Evolutionary conservation across 768 basidiomycete genomes (phyloP), one percentile per base, ranked within the genome.

Genomic region (Boletellus ananas): DNA sequence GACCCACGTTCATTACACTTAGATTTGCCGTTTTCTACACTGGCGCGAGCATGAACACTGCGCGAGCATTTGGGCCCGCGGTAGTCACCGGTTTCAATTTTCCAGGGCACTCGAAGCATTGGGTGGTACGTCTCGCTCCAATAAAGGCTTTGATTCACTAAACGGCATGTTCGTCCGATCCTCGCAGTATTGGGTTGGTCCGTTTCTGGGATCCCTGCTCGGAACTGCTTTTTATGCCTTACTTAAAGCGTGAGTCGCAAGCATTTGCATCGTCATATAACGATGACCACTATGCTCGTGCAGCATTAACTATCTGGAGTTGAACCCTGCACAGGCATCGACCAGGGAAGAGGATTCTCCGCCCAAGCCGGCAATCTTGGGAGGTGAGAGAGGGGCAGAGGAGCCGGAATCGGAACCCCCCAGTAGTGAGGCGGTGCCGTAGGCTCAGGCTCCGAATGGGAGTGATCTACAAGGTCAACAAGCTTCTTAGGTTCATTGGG

Each of bases 31-130:
- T 81, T 7, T 75, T 70, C 50, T 86, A 79, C 60, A 86, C 84
- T 1, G 83, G 84, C 6, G 84, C 80, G 4, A 73, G 72, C 17
- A 82, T 84, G 78, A 87, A 87, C 58, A 79, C 82, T 6, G 85
- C 85, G 12, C 76, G 85, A 47, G 64, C 85, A 0, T 86, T 86
- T 62, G 85, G 85, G 3, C 85, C 86, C 2, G 82, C 86, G 4
- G 82, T 79, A 3, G 71, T 86, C 34, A 75, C 78, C n/a, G 78
- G 80, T 17, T 86, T 86, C 59, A 13, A 17, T 14, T 61, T 58
- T 29, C 56, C 47, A 20, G 72, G 75, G 13, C 58, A 67, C 41
- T 53, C 63, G 18, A 50, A 70, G 6, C 85, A 86, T 35, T 87
- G 83, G 85, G 74, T 85, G 51, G 84, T 84, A 65, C 31, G 79